These are phyloP conservation scores for Teratosphaeriaceae sp. DNA, from an alignment of 2,329 filamentous ascomycete genomes.

Conservation along the genomic window DNA sequence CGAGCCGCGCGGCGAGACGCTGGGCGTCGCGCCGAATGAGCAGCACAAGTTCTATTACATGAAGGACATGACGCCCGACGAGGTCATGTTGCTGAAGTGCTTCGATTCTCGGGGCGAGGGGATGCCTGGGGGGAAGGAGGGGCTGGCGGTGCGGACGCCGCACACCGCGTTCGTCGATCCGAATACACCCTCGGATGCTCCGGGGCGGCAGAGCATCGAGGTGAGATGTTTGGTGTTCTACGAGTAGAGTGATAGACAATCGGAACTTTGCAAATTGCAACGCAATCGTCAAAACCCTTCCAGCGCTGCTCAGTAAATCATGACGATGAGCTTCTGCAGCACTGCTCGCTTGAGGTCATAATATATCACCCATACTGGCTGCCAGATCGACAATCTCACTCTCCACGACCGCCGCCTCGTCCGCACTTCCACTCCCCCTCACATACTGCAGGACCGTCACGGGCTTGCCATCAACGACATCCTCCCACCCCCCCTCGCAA, in stretches of 20 bases:
- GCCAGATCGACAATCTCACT: background rate
- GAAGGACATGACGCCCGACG: slow-evolving; percentile 58
- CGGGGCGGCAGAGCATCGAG: slow-evolving; percentile 78
- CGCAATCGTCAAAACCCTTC: no score
- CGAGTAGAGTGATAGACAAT: slow-evolving; percentile 10
- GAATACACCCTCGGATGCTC: slow-evolving; percentile 60
- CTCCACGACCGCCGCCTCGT: background rate
- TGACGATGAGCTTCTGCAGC: background rate
- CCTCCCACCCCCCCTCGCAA: background rate
- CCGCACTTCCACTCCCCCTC: background rate
- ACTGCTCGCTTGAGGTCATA: background rate
- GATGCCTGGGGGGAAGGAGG: slow-evolving; percentile 31
- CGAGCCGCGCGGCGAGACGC: slow-evolving; percentile 57
- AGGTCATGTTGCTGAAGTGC: slow-evolving; percentile 49
- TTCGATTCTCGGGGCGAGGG: slow-evolving; percentile 41
- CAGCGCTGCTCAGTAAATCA: no score
- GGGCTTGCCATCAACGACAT: background rate
- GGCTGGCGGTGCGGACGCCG: slow-evolving; percentile 45
- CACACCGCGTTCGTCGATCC: slow-evolving; percentile 78
- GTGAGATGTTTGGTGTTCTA: slow-evolving; percentile 74
- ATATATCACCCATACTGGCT: background rate
- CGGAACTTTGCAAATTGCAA: no score
- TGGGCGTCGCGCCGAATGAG: slow-evolving; percentile 51
- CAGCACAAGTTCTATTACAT: slow-evolving; percentile 58
- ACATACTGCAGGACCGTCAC: background rate